Percentiles rank a stretch among this genome's conserved stretches.
These are phyloP conservation scores for Wickerhamomyces tratensis DNA, from an alignment of 805 yeast species.

Conservation along the genomic window DNA sequence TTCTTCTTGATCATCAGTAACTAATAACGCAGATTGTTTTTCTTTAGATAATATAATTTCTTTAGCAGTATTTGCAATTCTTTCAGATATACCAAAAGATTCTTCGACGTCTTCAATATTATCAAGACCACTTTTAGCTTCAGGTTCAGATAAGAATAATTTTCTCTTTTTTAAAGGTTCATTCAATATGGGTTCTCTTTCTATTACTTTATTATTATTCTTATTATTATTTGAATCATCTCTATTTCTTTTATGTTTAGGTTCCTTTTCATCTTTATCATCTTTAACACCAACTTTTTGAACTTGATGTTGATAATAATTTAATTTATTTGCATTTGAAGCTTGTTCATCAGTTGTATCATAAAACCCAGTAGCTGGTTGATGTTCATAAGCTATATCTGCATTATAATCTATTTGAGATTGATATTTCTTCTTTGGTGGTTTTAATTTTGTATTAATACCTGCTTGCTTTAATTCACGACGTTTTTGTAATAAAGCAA, in stretches of 20 bases:
- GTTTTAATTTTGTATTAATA: slow-evolving; percentile 37
- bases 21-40: slow-evolving; percentile 25
- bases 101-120: neutral
- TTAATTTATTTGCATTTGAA: slow-evolving; percentile 26
- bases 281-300: slow-evolving; percentile 34
- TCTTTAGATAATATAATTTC: slow-evolving; percentile 28
- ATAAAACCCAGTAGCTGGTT: slow-evolving; percentile 58
- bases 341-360: slow-evolving; percentile 54
- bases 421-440: slow-evolving; percentile 40
- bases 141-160: slow-evolving; percentile 27
- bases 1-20: slow-evolving; percentile 8
- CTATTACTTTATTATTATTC: neutral
- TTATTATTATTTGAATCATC: neutral
- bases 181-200: neutral
- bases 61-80: slow-evolving; percentile 23
- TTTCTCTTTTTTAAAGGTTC: slow-evolving; percentile 8
- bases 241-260: slow-evolving; percentile 16
- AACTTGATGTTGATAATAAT: slow-evolving; percentile 34
- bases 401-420: slow-evolving; percentile 74
- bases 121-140: slow-evolving; percentile 4
- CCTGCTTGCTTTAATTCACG: slow-evolving; percentile 81
- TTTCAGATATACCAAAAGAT: slow-evolving; percentile 2
- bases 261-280: slow-evolving; percentile 23
- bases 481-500: slow-evolving; percentile 70
- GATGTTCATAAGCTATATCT: slow-evolving; percentile 72